These are phyloP conservation scores for Fusarium veterinarium DNA, from an alignment of 2,329 filamentous ascomycete genomes.

Conservation along the genomic window DNA sequence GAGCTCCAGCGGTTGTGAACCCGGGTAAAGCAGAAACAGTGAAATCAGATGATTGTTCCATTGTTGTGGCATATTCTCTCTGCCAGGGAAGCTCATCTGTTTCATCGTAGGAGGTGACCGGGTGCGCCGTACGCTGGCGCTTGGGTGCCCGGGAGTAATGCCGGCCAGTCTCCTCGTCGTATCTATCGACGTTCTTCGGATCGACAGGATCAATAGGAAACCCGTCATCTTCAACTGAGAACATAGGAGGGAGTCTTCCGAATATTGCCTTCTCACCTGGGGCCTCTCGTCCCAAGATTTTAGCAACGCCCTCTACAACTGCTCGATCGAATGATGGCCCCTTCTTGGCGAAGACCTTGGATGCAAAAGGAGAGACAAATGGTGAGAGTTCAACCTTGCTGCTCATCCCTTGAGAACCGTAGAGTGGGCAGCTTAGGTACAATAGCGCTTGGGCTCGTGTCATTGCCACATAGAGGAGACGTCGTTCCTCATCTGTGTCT, in stretches of 20 bases:
- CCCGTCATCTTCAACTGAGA: constrained; percentile 72
- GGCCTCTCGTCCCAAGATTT: constrained; percentile 73
- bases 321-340: constrained; percentile 77
- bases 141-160: constrained; percentile 44
- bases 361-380: constrained; percentile 70
- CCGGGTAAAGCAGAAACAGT: constrained; percentile 67
- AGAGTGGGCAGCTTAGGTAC: constrained; percentile 84
- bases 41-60: constrained; percentile 69
- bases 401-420: constrained; percentile 67
- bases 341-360: constrained; percentile 61
- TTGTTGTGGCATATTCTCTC: constrained; percentile 68
- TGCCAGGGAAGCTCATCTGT: constrained; percentile 52
- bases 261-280: constrained; percentile 68
- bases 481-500: constrained; percentile 86
- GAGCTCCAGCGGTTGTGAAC: constrained; percentile 71
- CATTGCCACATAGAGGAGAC: constrained; percentile 96
- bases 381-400: constrained; percentile 75
- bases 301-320: constrained; percentile 74
- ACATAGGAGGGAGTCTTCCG: constrained; percentile 63
- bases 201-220: constrained; percentile 74
- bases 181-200: constrained; percentile 43
- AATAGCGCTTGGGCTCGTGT: constrained; percentile 88
- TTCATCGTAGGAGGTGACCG: constrained; percentile 24
- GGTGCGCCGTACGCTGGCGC: constrained; percentile 44
- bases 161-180: constrained; percentile 29